Evolutionary conservation across 2,329 filamentous ascomycete genomes (phyloP), one percentile per base, ranked within the genome.

Genomic region (Fusarium graminum): DNA sequence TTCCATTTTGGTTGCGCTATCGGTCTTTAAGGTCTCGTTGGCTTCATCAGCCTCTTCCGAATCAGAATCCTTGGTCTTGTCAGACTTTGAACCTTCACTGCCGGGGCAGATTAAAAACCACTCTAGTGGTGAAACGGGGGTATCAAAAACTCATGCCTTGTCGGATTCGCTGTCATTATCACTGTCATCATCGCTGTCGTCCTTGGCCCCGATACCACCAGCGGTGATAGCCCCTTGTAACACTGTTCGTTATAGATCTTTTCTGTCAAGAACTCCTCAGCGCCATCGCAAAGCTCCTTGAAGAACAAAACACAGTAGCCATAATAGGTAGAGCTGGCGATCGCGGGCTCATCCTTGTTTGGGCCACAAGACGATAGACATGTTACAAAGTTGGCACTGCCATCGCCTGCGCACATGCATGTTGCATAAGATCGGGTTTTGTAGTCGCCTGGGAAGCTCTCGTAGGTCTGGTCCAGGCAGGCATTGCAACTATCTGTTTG

Each of bases 371-470:
- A 32, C 3, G 43, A 19, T 0, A 54, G 11, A 4, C 52, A 54
- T 1, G 30, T 30, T 0, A 54, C 26, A 0, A 54, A 49, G 3
- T 30, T 49, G 7, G 43, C 26, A 5, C 52, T 40, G 5, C 52
- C 52, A 2, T 54, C 34, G 10, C 43, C 52, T 8, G 43, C 52
- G 16, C 43, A 50, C 34, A 54, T 54, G 8, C 52, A 54, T 19
- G 52, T 54, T 11, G 52, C 52, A 36, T 54, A 54, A 0, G 43
- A 7, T 9, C 43, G 43, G 10, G 52, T 54, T 7, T n/a, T 39
- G 19, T 50, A 54, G 16, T 54, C 43, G 2, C 52, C 52, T 1
- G 34, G 19, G 4, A 34, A 50, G 1, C 26, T 54, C 17, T 54
- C 26, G 34, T 54, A 54, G 4, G 30, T 46, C 3, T 54, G 17